Base-by-base conservation (phyloP, 208 protist species). In the Acanthamoeba polyphaga region DNA sequence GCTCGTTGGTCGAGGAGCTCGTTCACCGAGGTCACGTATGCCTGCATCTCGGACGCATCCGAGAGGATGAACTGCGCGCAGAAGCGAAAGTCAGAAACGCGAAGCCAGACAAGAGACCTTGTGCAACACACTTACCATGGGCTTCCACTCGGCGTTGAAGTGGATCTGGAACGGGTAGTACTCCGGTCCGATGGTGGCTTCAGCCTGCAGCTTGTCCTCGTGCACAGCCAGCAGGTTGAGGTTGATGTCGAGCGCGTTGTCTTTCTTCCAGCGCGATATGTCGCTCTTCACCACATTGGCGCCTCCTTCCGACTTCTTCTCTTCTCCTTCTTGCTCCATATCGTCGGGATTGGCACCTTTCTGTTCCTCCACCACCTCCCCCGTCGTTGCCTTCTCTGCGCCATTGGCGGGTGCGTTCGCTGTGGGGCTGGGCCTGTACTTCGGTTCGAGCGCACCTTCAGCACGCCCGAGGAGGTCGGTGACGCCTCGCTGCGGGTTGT, bases 81-180 rank as follows among this genome's bases (percentile, higher is more conserved):
- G 43, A 8, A 19, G 53, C 10, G 4, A 51, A 51, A 24, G n/a
- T 43, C 12, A 70, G 49, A 90, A 32, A 38, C 0, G 9, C 43
- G 15, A 29, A 1, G 4, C 3, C 64, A 3, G 43, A 9, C 3
- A 29, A 32, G 22, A 49, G 19, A 38, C 15, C 5, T 38, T 53
- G 13, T 15, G 5, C 51, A 15, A n/a, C n/a, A 38, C 7, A n/a
- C 15, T 53, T 55, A 92, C 87, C 87, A 92, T 92, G 9, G 87
- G 87, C 24, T 32, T 70, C 87, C 87, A 92, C 55, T 38, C 55
- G 19, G 19, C 32, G n/a, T 51, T 78, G n/a, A 92, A 92, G 62
- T 62, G 64, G 55, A 92, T 76, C 38, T 92, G 87, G 43, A 70
- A 92, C 12, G 87, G 87, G n/a, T 76, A 55, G 87, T 92, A 74